These are phyloP conservation scores for Pleoardoris graminearum DNA, from an alignment of 2,329 filamentous ascomycete genomes.

Conservation along the genomic window DNA sequence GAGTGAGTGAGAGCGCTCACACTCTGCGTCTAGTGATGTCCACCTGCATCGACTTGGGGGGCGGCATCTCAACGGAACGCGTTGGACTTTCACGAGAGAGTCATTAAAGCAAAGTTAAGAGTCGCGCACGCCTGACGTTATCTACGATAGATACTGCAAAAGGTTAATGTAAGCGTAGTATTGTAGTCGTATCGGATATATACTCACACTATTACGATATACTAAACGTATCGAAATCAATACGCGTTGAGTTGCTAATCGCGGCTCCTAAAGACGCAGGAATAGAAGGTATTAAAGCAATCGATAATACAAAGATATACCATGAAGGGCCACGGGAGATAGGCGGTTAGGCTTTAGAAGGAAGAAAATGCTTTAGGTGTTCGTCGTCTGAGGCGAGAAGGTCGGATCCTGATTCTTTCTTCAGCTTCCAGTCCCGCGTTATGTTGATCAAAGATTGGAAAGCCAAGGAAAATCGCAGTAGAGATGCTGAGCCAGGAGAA, in stretches of 20 bases:
- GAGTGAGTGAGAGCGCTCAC: constrained; percentile 40
- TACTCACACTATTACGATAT: constrained; percentile 41
- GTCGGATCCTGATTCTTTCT: constrained; percentile 5
- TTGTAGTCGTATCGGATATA: background rate
- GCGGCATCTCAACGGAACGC: constrained; percentile 56
- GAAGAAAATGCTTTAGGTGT: background rate
- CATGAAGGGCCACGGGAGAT: constrained; percentile 18
- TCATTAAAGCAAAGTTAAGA: constrained; percentile 57
- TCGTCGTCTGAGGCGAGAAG: background rate
- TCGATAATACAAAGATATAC: constrained; percentile 16
- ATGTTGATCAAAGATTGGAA: background rate
- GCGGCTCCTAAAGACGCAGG: constrained; percentile 30
- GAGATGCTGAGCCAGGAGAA: background rate
- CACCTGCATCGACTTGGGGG: constrained; percentile 63
- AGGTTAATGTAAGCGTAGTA: background rate
- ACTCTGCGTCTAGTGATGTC: constrained; percentile 57
- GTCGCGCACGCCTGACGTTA: constrained; percentile 49
- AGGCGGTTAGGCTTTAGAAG: background rate
- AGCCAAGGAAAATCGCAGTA: background rate
- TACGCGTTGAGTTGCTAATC: constrained; percentile 13
- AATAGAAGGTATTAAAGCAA: constrained; percentile 22
- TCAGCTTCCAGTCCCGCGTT: constrained; percentile 23
- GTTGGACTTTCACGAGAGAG: constrained; percentile 58
- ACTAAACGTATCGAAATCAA: constrained; percentile 31
- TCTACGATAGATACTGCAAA: constrained; percentile 38